Conservation (phyloP, 805 yeast species). For the Wickerhamiella vanderwaltii region DNA sequence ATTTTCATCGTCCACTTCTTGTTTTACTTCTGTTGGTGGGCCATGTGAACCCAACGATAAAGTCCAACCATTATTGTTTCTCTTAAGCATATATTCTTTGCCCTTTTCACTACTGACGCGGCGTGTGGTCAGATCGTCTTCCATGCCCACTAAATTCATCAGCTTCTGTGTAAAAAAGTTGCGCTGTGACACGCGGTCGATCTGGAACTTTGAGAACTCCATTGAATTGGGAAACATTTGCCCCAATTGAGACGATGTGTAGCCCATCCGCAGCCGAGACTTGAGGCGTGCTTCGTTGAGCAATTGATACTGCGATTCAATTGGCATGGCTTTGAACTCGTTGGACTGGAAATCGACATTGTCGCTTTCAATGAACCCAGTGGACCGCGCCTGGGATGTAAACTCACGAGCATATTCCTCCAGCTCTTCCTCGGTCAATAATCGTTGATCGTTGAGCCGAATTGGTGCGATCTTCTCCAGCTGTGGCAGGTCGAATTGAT, state of each 20-base stretch:
- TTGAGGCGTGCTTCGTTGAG: constrained; percentile 69
- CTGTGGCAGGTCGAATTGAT: constrained; percentile 78
- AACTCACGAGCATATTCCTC: constrained; percentile 45
- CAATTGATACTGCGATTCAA: constrained; percentile 77
- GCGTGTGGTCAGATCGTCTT: constrained; percentile 31
- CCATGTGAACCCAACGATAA: constrained; percentile 41
- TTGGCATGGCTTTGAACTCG: constrained; percentile 66
- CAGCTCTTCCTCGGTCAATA: constrained; percentile 63
- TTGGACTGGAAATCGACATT: constrained; percentile 72
- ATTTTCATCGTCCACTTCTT: neutral
- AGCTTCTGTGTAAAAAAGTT: constrained; percentile 80
- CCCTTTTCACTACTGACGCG: constrained; percentile 79
- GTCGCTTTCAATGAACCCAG: constrained; percentile 30
- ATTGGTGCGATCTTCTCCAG: constrained; percentile 34
- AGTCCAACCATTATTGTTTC: constrained; percentile 77
- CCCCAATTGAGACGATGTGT: constrained; percentile 76
- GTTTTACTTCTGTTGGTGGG: constrained; percentile 27
- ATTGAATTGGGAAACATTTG: constrained; percentile 68
- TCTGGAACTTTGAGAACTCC: constrained; percentile 88
- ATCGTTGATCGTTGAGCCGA: constrained; percentile 50
- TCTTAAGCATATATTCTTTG: constrained; percentile 58
- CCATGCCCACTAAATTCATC: constrained; percentile 75
- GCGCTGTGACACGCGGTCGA: constrained; percentile 81
- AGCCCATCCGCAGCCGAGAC: constrained; percentile 91
- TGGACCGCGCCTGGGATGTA: constrained; percentile 38